Evolutionary conservation across 139 green algal genomes (phyloP), one percentile per base, ranked within the genome.

Genomic region (Picochlorum sp.): DNA sequence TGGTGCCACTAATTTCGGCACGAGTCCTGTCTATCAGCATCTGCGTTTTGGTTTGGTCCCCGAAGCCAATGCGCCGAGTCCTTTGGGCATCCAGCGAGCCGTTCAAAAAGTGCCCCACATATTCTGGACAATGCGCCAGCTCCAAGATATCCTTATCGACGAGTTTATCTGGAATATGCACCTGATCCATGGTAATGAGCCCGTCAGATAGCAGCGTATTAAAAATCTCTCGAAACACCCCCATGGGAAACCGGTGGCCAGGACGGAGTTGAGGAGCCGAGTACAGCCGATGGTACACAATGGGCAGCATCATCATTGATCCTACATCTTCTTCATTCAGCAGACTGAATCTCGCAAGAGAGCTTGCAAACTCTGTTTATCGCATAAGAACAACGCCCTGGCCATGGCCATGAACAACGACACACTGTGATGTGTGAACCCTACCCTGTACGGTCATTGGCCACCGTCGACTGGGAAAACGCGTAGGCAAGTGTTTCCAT

Each of bases 211-310:
- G 56, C 45, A 88, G 69, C 2, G 56, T 49, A 6, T 79, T 57
- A 15, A 85, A 60, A 34, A 89, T 87, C 10, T 34, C 16, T 7
- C 68, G 32, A 61, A 88, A 88, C 15, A 91, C 77, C 6, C 52
- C 74, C 87, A 95, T 95, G 0, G 87, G 87, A 58, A 95, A 95
- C 2, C 79, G 67, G 69, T 95, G 88, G 1, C 78, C 81, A 9
- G 68, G 34, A 2, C 73, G 49, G 24, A 95, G 67, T 51, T 73
- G 52, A 2, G 87, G 86, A 1, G 79, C 83, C 30, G 68, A 84
- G 67, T 90, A 95, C 2, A 75, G 69, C 10, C 62, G 69, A 57
- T 75, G 69, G 14, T 71, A 52, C 24, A 75, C 62, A 6, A 71
- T 37, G 8, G 69, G 62, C 41, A 56, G 62, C 18, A 21, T 9